Percentiles rank a stretch among this genome's conserved stretches.
These are phyloP conservation scores for Wolfiporia cocos DNA, from an alignment of 1,284 basidiomycete species.

Conservation along the genomic window DNA sequence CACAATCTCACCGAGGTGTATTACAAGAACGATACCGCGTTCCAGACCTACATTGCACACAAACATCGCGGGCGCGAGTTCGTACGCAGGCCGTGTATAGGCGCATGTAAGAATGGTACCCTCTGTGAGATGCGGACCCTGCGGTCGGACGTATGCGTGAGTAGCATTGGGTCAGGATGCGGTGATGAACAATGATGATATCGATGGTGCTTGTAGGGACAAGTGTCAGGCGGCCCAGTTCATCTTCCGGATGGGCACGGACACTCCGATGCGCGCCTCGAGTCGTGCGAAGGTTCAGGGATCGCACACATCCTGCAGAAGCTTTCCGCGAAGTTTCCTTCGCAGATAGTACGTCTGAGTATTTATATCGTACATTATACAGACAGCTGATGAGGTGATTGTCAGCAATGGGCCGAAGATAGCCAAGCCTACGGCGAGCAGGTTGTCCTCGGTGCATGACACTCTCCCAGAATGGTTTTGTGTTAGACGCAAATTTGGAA, in stretches of 20 bases:
- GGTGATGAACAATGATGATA: not conserved
- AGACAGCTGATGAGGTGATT: too few relatives aligned
- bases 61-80: constrained; percentile 34
- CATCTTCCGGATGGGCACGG: constrained; percentile 3
- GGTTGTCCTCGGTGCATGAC: too few relatives aligned
- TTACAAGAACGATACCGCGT: constrained; percentile 39
- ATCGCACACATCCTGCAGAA: constrained; percentile 8
- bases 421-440: too few relatives aligned
- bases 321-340: not conserved
- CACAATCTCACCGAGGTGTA: constrained; percentile 54
- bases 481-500: too few relatives aligned
- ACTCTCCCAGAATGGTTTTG: too few relatives aligned
- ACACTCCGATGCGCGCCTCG: not conserved
- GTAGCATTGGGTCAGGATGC: constrained; percentile 13
- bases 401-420: too few relatives aligned
- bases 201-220: not conserved
- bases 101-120: constrained; percentile 35
- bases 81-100: constrained; percentile 27
- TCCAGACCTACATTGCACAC: constrained; percentile 38
- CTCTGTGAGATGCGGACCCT: constrained; percentile 45
- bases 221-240: constrained; percentile 4
- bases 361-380: too few relatives aligned
- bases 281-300: constrained; percentile 9
- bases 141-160: constrained; percentile 44
- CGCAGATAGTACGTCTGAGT: constrained; percentile 1